Evolutionary conservation across 306 rosid genomes (phyloP), one percentile per base, ranked within the genome.

Genomic region (Ceratonia siliqua): DNA sequence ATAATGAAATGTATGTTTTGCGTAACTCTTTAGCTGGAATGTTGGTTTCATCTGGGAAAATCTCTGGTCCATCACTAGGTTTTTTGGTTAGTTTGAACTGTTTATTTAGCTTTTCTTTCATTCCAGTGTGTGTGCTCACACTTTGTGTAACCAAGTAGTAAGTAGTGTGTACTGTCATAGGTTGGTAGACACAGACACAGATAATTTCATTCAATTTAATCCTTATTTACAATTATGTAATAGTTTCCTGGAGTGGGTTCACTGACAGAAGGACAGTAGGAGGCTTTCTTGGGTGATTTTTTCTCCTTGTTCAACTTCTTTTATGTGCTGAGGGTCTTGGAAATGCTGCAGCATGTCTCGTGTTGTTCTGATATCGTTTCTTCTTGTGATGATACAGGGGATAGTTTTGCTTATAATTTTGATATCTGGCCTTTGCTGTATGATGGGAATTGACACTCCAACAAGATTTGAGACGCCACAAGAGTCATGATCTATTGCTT

Each of bases 361-460:
- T 78, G 62, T 55, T 61, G 38, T 80, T 55, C 85, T 86, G 73
- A 82, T 66, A 52, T 54, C 70, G n/a, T 74, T 55, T 36, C 70
- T 70, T 78, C 38, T 45, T 70, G 77, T 58, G 68, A 53, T 80
- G 64, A 48, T 83, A 62, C 92, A 94, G 99, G 97, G 84, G 52
- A 67, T 94, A 77, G 96, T 91, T 64, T 81, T 94, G 83, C 90
- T 92, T 42, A 85, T 94, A 81, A 94, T 92, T 82, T 79, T 94
- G 80, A 78, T 94, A 80, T 88, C 95, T 9, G 99, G 99, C 61
- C 92, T 92, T 74, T 90, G 99, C 87, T 94, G 96, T 78, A 94
- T 92, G 99, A 92, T 94, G 99, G 97, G 95, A 70, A 94, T 94
- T 33, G 99, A 92, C 82, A 88, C 97, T 32, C 99, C 99, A 61